Evolutionary conservation across 2,329 filamentous ascomycete species (phyloP), one percentile per base, ranked within the genome.

Genomic region (Cadophora luteo-olivacea): DNA sequence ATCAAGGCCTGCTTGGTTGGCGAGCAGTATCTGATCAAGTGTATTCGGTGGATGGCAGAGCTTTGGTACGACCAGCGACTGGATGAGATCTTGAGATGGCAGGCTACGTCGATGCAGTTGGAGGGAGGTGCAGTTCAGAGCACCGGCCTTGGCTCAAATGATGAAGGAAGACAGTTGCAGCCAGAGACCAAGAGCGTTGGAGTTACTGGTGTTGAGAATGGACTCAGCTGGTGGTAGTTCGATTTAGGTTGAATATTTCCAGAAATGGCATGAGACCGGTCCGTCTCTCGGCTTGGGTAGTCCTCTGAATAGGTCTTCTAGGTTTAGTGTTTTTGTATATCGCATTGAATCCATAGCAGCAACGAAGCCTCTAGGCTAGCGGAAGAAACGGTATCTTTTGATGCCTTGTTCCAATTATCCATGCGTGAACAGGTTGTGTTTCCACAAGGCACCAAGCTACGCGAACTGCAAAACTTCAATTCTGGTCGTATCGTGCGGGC

Each of bases 1-100:
- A 69, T 69, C 16, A 55, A 60, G 38, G 38, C 64, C 19, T 57
- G 63, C 36, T 49, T 38, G 12, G 41, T 69, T 41, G 61, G 67
- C n/a, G 49, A 45, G 57, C 25, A 49, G 14, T 60, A 60, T 22
- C 16, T 60, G 57, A 45, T 45, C 9, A 60, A 60, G 57, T 60
- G 57, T 22, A 45, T 60, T 60, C 57, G 36, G 19, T 60, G 57
- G 57, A 60, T 60, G 33, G 36, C 57, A 1, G 57, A 60, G 57
- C 8, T 60, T 6, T 60, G 57, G 57, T 60, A 60, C 12, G 57
- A 60, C 11, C 38, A 25, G 22, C 57, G 36, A 38, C 9, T 60
- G 57, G 36, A 25, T 16, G 33, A 29, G 19, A 38, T 24, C 19
- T 16, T 5, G 52, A 55, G n/a, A 5, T 25, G n/a, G 33, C 36